Evolutionary conservation across 2,329 filamentous ascomycete species (phyloP).

Genomic region (Xylariaceae sp.): DNA sequence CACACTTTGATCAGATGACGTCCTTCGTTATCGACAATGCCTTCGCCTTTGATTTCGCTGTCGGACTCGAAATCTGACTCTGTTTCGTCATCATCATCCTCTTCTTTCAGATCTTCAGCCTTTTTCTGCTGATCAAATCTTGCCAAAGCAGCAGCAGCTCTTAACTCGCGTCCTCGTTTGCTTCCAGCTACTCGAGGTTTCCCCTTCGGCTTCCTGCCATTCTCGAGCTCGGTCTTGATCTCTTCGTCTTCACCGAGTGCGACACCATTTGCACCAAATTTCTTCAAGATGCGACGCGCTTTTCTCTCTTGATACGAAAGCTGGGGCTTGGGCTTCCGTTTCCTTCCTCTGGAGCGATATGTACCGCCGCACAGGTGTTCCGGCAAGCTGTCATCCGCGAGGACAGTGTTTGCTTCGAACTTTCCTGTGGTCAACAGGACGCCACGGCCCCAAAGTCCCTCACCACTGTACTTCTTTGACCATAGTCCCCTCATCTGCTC

Average conservation of each 20-base stretch:
- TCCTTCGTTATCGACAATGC: slow-evolving; percentile 63
- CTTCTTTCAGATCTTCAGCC: slow-evolving; percentile 38
- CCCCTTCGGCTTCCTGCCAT: slow-evolving; percentile 56
- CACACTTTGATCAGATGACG: slow-evolving; percentile 70
- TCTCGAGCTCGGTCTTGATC: slow-evolving; percentile 62
- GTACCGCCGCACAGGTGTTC: slow-evolving; percentile 80
- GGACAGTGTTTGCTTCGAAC: slow-evolving; percentile 52
- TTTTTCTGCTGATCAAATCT: slow-evolving; percentile 62
- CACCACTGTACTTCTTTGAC: slow-evolving; percentile 67
- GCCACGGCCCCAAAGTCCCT: slow-evolving; percentile 79
- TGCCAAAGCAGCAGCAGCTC: slow-evolving; percentile 72
- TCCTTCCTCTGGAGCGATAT: slow-evolving; percentile 59
- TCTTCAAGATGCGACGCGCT: slow-evolving; percentile 67
- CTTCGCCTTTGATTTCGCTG: slow-evolving; percentile 53
- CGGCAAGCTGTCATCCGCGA: slow-evolving; percentile 54
- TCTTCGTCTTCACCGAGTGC: slow-evolving; percentile 66
- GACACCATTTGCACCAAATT: slow-evolving; percentile 69
- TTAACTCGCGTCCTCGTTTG: slow-evolving; percentile 67
- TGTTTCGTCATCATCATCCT: slow-evolving; percentile 32
- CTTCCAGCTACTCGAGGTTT: slow-evolving; percentile 74
- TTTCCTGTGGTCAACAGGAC: slow-evolving; percentile 56
- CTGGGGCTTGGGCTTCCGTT: slow-evolving; percentile 48
- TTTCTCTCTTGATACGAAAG: slow-evolving; percentile 69
- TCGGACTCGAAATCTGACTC: slow-evolving; percentile 42
- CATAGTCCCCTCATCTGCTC: slow-evolving; percentile 68